phyloP scores from a whole-genome alignment of 805 yeast genomes.

The Metschnikowia shivogae region DNA sequence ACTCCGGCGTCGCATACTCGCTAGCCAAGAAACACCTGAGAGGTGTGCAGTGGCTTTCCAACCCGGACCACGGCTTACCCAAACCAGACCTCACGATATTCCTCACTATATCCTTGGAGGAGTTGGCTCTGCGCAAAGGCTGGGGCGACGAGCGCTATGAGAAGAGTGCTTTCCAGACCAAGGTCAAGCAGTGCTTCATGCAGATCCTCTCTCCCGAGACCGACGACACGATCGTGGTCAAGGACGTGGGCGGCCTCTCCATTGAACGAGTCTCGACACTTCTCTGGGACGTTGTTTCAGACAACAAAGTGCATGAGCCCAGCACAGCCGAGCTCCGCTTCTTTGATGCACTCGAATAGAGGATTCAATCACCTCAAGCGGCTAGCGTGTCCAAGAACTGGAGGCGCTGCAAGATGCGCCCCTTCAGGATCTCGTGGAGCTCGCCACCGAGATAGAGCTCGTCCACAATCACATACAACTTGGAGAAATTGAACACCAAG shows the following conservation, averaged over 20 bases:
- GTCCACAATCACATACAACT: constrained; percentile 76
- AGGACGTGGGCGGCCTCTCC: constrained; percentile 57
- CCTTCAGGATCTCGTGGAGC: constrained; percentile 78
- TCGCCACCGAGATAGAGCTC: constrained; percentile 91
- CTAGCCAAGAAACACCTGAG: constrained; percentile 58
- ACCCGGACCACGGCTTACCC: constrained; percentile 81
- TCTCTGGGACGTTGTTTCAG: constrained; percentile 35
- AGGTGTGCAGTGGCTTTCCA: constrained; percentile 69
- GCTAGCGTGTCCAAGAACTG: constrained; percentile 47
- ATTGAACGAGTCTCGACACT: constrained; percentile 52
- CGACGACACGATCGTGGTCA: constrained; percentile 32
- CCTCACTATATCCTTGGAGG: constrained; percentile 52
- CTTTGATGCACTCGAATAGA: not conserved
- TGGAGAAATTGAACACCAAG: constrained; percentile 85
- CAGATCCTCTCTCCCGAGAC: constrained; percentile 32
- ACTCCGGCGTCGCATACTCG: constrained; percentile 91
- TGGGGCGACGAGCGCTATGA: constrained; percentile 97
- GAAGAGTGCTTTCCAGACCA: constrained; percentile 62
- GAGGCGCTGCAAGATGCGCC: constrained; percentile 59
- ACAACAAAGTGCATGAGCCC: not conserved
- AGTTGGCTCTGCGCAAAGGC: constrained; percentile 55
- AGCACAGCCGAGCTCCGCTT: not conserved
- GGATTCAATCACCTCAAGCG: not conserved
- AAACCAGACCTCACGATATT: constrained; percentile 82
- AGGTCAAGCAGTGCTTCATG: constrained; percentile 61